Base-by-base conservation (phyloP, 352 stramenopile species). In the Pythium dissimile region DNA sequence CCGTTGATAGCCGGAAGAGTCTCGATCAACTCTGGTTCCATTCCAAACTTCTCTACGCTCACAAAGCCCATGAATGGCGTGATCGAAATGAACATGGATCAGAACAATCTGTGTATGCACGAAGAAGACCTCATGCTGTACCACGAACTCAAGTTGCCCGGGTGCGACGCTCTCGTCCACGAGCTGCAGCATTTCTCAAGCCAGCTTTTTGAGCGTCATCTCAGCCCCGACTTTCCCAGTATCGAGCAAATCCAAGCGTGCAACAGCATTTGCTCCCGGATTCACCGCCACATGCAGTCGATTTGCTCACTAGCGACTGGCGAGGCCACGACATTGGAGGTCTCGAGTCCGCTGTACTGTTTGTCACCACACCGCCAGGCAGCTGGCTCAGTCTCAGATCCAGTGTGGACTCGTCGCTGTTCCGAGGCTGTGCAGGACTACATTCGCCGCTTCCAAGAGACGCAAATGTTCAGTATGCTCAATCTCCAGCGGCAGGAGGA, bases 401-500 rank as follows among this genome's bases (percentile, higher is more conserved):
- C 57, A 1, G 32, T 55, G 42, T 66, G 58, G 58, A 45, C 42
- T 2, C 41, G 68, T 1, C 68, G 71, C 8, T 86, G 62, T 28
- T 84, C 78, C 48, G 71, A 83, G 21, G 71, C 79, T 35, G 71
- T 84, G 10, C 60, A 59, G 2, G 77, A 87, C 27, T 91, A 87
- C 42, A 75, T 91, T 24, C 66, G 61, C 7, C 67, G 77, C 3
- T 88, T 93, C 41, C 78, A 84, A 41, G 70, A 82, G 41, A 93
- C 84, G 16, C 84, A 93, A 69, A 93, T 93, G 84, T 93, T 89
- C 54, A 90, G 77, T 51, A 84, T 86, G 66, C 88, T 88, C 41
- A 66, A 57, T 12, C 38, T 86, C 3, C 64, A 82, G 24, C 54
- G 52, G 3, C 61, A 87, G 46, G 72, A 87, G 10, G 62, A 74